A percentile compares a stretch with the other conserved stretches of the same genome.
Evolutionary conservation across 768 basidiomycete genomes (phyloP).

Genomic region (Tricholoma saponaceum): DNA sequence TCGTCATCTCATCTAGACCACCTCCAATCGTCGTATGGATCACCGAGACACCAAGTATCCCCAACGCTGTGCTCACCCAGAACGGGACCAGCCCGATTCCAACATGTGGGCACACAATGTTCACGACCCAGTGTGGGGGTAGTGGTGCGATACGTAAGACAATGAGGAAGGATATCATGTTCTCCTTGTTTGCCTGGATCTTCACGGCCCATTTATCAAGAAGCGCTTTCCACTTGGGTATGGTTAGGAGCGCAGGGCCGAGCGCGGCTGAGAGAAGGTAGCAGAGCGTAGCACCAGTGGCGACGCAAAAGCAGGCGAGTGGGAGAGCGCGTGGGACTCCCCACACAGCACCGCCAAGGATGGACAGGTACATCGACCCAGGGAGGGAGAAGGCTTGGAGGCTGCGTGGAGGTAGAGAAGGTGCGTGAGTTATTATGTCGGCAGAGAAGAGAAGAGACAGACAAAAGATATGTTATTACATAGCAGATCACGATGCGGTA

Average conservation of each 20-base stretch:
- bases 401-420: conserved; percentile 34
- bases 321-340: conserved; percentile 83
- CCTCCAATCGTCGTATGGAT: conserved; percentile 96
- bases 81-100: conserved; percentile 83
- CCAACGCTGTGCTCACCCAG: conserved; percentile 88
- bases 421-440: not conserved
- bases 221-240: conserved; percentile 80
- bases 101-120: conserved; percentile 88
- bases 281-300: conserved; percentile 86
- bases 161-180: conserved; percentile 89
- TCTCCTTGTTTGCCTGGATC: conserved; percentile 74
- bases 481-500: conserved; percentile 84
- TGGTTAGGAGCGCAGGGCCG: conserved; percentile 84
- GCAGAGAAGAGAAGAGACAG: conserved; percentile 28
- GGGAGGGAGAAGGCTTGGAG: conserved; percentile 96
- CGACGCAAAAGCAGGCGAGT: conserved; percentile 90
- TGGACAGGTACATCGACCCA: conserved; percentile 97
- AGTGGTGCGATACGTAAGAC: conserved; percentile 92
- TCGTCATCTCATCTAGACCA: conserved; percentile 93
- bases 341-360: conserved; percentile 95
- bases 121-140: conserved; percentile 96
- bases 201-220: conserved; percentile 81
- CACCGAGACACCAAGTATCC: conserved; percentile 85
- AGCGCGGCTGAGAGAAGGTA: conserved; percentile 90
- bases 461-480: conserved; percentile 91